Evolutionary conservation across 2,329 filamentous ascomycete genomes (phyloP), one percentile per base, ranked within the genome.

Genomic region (Venturia oleaginea): DNA sequence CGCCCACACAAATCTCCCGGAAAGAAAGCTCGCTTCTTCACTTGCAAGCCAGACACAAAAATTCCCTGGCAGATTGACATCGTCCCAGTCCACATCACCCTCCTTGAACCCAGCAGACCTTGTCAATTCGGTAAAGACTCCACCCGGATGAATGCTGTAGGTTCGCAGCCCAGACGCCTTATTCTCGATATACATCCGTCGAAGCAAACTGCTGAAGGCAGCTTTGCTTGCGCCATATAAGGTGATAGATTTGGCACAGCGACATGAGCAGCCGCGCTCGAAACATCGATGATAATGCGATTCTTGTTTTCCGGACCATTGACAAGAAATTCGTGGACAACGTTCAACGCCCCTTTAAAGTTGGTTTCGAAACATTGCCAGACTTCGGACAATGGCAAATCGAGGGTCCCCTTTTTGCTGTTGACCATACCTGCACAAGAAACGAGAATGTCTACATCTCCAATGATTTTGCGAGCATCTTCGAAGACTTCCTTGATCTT

Each of bases 1-100:
- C 13, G 69, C 65, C 67, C 67, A 72, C 13, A 70, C 61, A 46
- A 68, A 66, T 59, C 64, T 66, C 2, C 69, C 68, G 13, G 59
- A 62, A 32, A 69, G 30, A 34, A 68, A 70, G 4, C 54, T 43
- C 13, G 70, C 70, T 48, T 73, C 70, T 2, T 67, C 66, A 57
- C 68, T 71, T 27, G 73, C 69, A 22, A 74, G 67, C 74, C 74
- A 75, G 11, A 75, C 69, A 24, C 61, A 66, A 65, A 75, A 75
- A 34, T 67, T 59, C 4, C 66, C 71, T 13, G 71, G 71, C 24
- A 74, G 61, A 38, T 61, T 4, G 62, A 67, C 69, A 43, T 27
- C 37, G 69, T 57, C n/a, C n/a, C n/a, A n/a, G n/a, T n/a, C n/a
- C n/a, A n/a, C n/a, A n/a, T n/a, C n/a, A n/a, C n/a, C n/a, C n/a